Conservation (phyloP, 2,329 filamentous ascomycete species). For the Arthrocladium fulminans region DNA sequence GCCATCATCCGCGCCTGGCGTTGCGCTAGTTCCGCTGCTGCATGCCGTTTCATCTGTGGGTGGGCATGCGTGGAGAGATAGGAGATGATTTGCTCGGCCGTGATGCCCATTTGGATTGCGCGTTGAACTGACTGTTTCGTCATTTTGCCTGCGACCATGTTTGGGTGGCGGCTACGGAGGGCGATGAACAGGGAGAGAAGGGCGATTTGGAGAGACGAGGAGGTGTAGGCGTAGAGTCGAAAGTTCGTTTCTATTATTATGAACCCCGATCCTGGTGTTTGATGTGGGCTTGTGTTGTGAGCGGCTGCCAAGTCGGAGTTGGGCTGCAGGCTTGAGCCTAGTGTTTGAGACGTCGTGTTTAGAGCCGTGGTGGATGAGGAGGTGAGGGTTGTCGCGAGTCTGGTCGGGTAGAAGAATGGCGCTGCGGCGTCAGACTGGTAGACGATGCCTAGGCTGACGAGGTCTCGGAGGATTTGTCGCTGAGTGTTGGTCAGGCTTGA, state of each 20-base stretch:
- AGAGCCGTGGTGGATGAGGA: conserved; percentile 62
- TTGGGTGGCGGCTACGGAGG: conserved; percentile 82
- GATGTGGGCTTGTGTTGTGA: conserved; percentile 21
- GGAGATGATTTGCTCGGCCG: conserved; percentile 85
- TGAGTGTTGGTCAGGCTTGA: conserved; percentile 73
- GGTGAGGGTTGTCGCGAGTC: conserved; percentile 87
- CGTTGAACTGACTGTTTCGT: conserved; percentile 80
- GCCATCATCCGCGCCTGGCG: conserved; percentile 28
- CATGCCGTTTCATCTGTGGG: conserved; percentile 74
- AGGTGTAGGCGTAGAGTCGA: conserved; percentile 92
- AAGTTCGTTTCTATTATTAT: conserved; percentile 98
- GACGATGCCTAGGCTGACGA: conserved; percentile 87
- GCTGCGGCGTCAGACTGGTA: conserved; percentile 43
- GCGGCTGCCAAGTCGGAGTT: conserved; percentile 12
- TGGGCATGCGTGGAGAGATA: conserved; percentile 91
- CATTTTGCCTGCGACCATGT: conserved; percentile 85
- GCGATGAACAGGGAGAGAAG: conserved; percentile 84
- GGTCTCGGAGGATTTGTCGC: conserved; percentile 76
- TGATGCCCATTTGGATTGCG: conserved; percentile 85
- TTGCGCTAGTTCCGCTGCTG: conserved; percentile 25
- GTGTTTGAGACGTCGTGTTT: conserved; percentile 59
- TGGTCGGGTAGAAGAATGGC: conserved; percentile 71
- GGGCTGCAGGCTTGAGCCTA: conserved; percentile 53
- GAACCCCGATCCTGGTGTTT: conserved; percentile 50
- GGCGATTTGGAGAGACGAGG: conserved; percentile 85